Percentiles rank a stretch among this genome's conserved stretches.
Evolutionary conservation across 2,329 filamentous ascomycete genomes (phyloP).

Genomic region (Fusarium torulosum): DNA sequence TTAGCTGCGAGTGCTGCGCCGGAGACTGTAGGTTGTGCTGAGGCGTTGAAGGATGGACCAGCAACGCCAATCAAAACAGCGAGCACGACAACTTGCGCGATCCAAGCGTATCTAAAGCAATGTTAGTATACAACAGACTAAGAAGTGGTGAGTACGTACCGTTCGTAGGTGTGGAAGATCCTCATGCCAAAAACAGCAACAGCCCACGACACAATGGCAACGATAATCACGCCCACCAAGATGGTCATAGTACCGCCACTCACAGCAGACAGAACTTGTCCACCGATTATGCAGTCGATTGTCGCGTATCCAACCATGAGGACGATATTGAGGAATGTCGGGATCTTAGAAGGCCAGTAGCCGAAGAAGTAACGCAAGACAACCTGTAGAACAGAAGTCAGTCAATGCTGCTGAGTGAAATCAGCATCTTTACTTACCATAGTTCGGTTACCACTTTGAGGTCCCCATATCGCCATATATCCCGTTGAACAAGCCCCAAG

Average conservation of each 20-base stretch:
- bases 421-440: constrained; percentile 62
- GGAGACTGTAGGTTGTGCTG: constrained; percentile 68
- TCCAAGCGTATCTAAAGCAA: constrained; percentile 53
- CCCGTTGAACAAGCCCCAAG: constrained; percentile 79
- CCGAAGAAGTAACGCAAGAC: constrained; percentile 84
- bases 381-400: constrained; percentile 53
- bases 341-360: constrained; percentile 62
- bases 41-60: constrained; percentile 72
- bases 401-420: neutral
- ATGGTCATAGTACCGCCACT: constrained; percentile 74
- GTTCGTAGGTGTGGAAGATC: constrained; percentile 79
- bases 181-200: constrained; percentile 71
- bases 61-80: constrained; percentile 78
- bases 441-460: constrained; percentile 79
- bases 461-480: constrained; percentile 83
- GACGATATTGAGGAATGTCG: constrained; percentile 59
- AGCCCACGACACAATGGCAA: constrained; percentile 78
- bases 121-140: constrained; percentile 8
- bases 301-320: constrained; percentile 81
- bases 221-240: constrained; percentile 80
- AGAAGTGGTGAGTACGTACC: constrained; percentile 32
- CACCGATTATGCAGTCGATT: constrained; percentile 84
- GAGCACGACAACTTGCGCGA: constrained; percentile 79
- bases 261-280: constrained; percentile 80
- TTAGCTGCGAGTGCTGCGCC: constrained; percentile 73